Conservation (phyloP, 106 monocot species). For the Phalaenopsis equestris region DNA sequence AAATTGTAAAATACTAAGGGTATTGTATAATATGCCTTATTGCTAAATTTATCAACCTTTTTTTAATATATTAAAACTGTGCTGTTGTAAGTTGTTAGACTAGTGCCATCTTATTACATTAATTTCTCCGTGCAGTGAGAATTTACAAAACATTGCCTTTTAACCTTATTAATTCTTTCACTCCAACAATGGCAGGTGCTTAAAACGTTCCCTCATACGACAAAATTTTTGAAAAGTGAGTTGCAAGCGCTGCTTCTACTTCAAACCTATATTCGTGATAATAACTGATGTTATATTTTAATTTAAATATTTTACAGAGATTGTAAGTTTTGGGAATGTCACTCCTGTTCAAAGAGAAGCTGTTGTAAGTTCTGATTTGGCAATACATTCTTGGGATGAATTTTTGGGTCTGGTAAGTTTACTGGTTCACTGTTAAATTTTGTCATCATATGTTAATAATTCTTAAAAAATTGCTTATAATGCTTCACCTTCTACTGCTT, state of each 20-base stretch:
- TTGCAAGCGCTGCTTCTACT: neutral
- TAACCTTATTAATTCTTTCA: slow-evolving; percentile 1
- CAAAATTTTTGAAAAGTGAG: slow-evolving; percentile 75
- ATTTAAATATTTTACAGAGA: slow-evolving; percentile 25
- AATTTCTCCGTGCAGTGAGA: neutral
- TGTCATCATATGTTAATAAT: neutral
- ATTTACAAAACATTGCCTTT: neutral
- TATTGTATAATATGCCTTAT: neutral
- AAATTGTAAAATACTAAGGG: neutral
- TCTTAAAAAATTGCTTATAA: neutral
- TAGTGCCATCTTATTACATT: neutral
- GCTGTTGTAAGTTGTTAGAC: neutral
- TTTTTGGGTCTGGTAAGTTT: slow-evolving; percentile 63
- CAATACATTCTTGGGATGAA: slow-evolving; percentile 79
- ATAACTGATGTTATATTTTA: neutral
- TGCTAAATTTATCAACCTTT: neutral
- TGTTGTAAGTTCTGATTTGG: slow-evolving; percentile 57
- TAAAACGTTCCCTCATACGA: slow-evolving; percentile 55
- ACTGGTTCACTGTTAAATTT: neutral
- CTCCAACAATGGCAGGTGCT: slow-evolving; percentile 27
- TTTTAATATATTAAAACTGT: neutral
- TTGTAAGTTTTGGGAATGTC: slow-evolving; percentile 89
- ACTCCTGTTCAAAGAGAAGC: slow-evolving; percentile 50
- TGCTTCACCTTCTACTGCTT: neutral
- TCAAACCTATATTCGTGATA: slow-evolving; percentile 1